Evolutionary conservation across 129 eudicot species (phyloP).

Genomic region (Saussurea involucrata): DNA sequence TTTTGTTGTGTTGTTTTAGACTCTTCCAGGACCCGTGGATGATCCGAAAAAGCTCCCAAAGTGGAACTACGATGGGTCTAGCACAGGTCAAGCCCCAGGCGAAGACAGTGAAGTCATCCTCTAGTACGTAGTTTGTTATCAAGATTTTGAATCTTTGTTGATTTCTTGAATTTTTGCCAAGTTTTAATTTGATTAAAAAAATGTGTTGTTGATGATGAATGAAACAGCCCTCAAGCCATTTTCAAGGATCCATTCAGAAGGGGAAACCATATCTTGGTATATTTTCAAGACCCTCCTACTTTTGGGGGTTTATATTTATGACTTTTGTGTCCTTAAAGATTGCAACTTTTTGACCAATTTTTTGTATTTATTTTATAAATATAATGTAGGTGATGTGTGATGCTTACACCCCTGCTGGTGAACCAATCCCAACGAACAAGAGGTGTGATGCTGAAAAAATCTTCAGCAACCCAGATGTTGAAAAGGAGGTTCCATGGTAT

Average conservation of each 20-base stretch:
- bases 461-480: constrained; percentile 73
- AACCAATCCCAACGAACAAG: constrained; percentile 91
- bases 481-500: constrained; percentile 84
- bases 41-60: constrained; percentile 80
- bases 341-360: neutral
- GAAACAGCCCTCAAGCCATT: constrained; percentile 92
- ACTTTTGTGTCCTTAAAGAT: neutral
- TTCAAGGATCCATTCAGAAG: constrained; percentile 95
- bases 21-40: constrained; percentile 57
- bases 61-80: constrained; percentile 90
- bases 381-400: constrained; percentile 82
- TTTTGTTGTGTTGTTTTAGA: constrained; percentile 31
- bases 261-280: constrained; percentile 82
- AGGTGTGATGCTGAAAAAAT: constrained; percentile 70
- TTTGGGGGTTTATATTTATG: neutral
- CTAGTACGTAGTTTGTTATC: constrained; percentile 45
- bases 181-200: neutral
- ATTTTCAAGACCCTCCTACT: neutral
- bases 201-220: constrained; percentile 11
- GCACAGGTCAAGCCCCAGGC: constrained; percentile 95
- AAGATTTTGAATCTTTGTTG: neutral
- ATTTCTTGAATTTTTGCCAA: neutral
- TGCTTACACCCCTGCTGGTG: constrained; percentile 93
- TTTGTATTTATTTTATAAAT: neutral
- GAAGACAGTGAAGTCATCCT: constrained; percentile 93